Percentiles rank a stretch among this genome's conserved stretches.
Conservation (phyloP, 192 early-diverging fungal genomes). For the Entomortierella lignicola region DNA sequence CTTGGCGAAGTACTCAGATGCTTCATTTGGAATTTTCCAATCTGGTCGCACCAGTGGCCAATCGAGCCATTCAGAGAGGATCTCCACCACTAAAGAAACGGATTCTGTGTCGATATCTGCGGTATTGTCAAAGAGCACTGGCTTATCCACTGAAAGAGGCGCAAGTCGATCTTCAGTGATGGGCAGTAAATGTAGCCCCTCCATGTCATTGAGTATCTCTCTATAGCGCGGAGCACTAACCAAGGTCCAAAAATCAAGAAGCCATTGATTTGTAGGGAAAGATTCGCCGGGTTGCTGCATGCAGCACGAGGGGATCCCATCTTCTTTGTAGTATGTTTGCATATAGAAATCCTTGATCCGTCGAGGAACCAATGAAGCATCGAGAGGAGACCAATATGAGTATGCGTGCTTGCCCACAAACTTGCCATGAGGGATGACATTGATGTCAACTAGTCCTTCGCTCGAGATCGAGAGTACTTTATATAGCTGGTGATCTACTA, state of each 20-base stretch:
- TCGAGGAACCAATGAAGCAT: background rate
- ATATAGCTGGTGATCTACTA: background rate
- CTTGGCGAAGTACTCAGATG: background rate
- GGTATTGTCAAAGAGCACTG: no score
- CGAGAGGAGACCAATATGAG: background rate
- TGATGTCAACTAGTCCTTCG: conserved; percentile 11
- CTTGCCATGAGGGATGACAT: background rate
- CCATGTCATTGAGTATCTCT: no score
- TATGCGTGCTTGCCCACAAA: background rate
- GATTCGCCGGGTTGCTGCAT: background rate
- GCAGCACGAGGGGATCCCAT: background rate
- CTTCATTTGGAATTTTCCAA: no score
- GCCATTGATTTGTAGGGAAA: conserved; percentile 22
- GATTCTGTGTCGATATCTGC: no score
- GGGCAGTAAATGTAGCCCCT: no score
- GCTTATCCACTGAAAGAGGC: no score
- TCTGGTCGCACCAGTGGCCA: no score
- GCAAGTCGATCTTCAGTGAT: no score
- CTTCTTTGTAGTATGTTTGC: background rate
- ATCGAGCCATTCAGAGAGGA: no score
- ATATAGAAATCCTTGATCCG: background rate
- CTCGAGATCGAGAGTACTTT: conserved; percentile 5
- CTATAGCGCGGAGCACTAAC: background rate
- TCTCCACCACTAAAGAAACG: no score
- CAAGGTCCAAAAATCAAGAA: conserved; percentile 22